These are phyloP conservation scores for Dunaliella sp. DNA, from an alignment of 139 green algal genomes.

Conservation along the genomic window DNA sequence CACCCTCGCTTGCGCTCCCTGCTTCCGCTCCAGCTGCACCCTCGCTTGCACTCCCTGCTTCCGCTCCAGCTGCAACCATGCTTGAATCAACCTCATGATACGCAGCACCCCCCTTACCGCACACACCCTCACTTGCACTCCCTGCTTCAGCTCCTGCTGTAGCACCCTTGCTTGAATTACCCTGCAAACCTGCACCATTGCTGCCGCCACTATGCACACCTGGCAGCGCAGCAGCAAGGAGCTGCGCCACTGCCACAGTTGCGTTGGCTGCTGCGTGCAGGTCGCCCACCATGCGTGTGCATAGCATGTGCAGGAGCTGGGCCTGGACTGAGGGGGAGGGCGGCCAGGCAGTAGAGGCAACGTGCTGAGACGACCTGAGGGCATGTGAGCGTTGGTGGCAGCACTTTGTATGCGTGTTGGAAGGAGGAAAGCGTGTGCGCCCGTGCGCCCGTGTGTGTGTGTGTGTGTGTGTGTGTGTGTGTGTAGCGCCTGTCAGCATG, in stretches of 20 bases:
- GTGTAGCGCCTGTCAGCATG: too few relatives aligned
- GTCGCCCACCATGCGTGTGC: conserved; percentile 18
- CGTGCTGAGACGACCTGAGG: neutral
- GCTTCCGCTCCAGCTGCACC: neutral
- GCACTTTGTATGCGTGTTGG: too few relatives aligned
- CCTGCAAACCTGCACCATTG: neutral
- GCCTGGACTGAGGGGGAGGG: conserved; percentile 21
- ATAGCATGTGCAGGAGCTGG: conserved; percentile 13
- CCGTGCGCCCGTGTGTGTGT: too few relatives aligned
- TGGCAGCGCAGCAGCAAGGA: neutral
- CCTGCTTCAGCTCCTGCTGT: neutral
- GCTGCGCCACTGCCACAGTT: neutral
- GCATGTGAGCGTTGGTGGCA: too few relatives aligned
- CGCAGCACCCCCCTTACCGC: neutral
- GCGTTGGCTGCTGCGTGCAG: conserved; percentile 1
- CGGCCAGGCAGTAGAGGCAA: conserved; percentile 1
- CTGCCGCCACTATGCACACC: too few relatives aligned
- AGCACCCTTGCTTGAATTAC: neutral
- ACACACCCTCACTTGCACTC: neutral
- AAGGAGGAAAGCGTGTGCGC: too few relatives aligned
- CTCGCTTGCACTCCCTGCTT: neutral
- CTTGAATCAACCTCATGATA: neutral
- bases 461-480: too few relatives aligned
- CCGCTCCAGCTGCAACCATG: neutral
- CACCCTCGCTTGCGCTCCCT: neutral